These are phyloP conservation scores for Neobulgaria alba DNA, from an alignment of 2,329 filamentous ascomycete genomes.

Conservation along the genomic window DNA sequence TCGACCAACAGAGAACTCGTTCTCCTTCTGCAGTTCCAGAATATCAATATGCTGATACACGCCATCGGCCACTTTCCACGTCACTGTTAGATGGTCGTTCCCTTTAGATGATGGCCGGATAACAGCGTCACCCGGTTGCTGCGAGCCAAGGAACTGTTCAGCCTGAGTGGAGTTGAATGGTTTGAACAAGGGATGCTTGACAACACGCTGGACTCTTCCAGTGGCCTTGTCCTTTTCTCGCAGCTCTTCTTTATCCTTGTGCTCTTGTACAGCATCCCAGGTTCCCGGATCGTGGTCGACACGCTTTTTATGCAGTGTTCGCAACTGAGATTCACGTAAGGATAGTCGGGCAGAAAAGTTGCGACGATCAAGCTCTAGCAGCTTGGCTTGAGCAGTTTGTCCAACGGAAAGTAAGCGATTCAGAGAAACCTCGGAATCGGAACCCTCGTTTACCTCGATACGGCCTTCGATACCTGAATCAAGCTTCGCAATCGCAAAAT, in stretches of 20 bases:
- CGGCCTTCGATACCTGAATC: constrained; percentile 92
- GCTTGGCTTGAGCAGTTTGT: constrained; percentile 81
- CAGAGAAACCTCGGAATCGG: constrained; percentile 59
- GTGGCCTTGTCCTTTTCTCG: constrained; percentile 80
- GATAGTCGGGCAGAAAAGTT: constrained; percentile 77
- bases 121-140: constrained; percentile 80
- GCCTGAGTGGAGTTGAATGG: constrained; percentile 89
- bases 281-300: constrained; percentile 67
- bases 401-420: constrained; percentile 67
- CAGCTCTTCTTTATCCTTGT: constrained; percentile 71
- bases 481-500: constrained; percentile 87
- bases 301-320: constrained; percentile 59
- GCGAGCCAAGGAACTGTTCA: constrained; percentile 84
- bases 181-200: constrained; percentile 95
- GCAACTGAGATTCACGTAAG: constrained; percentile 71
- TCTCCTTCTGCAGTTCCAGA: constrained; percentile 92
- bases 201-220: constrained; percentile 82
- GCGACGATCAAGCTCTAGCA: constrained; percentile 80
- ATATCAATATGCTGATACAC: constrained; percentile 99
- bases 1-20: constrained; percentile 86
- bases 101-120: constrained; percentile 94
- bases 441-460: constrained; percentile 75
- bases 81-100: constrained; percentile 88
- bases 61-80: constrained; percentile 94
- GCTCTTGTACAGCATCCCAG: constrained; percentile 82